Conservation (phyloP, 1,284 basidiomycete genomes). For the Ceratobasidium sp. region DNA sequence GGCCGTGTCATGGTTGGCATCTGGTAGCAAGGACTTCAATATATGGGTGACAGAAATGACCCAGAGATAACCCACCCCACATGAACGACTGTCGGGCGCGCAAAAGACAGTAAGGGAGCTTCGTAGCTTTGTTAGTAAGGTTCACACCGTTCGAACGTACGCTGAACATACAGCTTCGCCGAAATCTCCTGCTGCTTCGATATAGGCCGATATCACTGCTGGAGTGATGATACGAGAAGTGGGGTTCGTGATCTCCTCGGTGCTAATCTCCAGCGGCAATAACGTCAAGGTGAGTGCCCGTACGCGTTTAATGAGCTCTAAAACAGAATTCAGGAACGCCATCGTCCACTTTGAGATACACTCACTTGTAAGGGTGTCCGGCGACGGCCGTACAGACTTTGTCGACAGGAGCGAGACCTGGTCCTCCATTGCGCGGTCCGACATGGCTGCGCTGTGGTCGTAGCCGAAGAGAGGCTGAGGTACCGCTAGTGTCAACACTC, state of each 20-base stretch:
- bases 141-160: conserved; percentile 46
- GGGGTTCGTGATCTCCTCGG: conserved; percentile 64
- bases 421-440: conserved; percentile 55
- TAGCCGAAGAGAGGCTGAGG: background rate
- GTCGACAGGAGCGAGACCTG: conserved; percentile 58
- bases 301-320: conserved; percentile 81
- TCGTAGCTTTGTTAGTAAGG: conserved; percentile 7
- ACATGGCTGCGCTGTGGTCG: conserved; percentile 44
- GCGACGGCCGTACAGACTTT: conserved; percentile 62
- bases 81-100: conserved; percentile 79
- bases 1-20: conserved; percentile 74
- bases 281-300: conserved; percentile 77
- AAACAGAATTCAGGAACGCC: conserved; percentile 16
- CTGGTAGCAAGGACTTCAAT: conserved; percentile 49
- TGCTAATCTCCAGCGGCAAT: conserved; percentile 80
- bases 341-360: conserved; percentile 15
- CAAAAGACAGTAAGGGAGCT: conserved; percentile 83
- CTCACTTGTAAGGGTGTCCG: conserved; percentile 74
- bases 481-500: background rate
- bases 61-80: conserved; percentile 51
- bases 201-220: conserved; percentile 58
- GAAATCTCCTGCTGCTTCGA: conserved; percentile 62
- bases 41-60: conserved; percentile 20
- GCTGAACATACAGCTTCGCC: conserved; percentile 68
- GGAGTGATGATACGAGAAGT: conserved; percentile 72